Evolutionary conservation across 441 rosid species (phyloP), one percentile per base, ranked within the genome.

Genomic region (Iberis amara): DNA sequence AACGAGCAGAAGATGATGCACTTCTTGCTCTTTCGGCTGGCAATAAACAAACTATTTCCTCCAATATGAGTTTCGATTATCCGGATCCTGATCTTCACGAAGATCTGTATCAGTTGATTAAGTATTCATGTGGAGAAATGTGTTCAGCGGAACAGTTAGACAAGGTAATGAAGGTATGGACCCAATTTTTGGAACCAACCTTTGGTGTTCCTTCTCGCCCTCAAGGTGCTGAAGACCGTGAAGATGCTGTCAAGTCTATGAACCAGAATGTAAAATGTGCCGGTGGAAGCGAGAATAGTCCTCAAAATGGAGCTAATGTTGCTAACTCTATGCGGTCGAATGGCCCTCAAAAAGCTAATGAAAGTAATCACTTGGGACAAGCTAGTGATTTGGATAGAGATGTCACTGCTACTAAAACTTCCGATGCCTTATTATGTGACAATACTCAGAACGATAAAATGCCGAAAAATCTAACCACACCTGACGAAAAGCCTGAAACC

Each of bases 91-190:
- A 81, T 42, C 79, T 89, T 63, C 97, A 94, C 47, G 99, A 90
- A 73, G 96, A 94, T 77, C 57, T 94, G 37, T 87, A 83, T 73
- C 96, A 89, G 79, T 94, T 94, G 39, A 73, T 94, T 56, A 90
- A 89, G 72, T 90, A 80, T 76, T 90, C 97, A 1, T 87, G 94
- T 55, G 91, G 83, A 64, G 96, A 94, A 77, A 85, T 89, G 76
- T 89, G 97, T 72, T 66, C 99, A 52, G 70, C 82, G n/a, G 99
- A 94, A 50, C 95, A 85, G 75, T 59, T 85, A 61, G 95, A 87
- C 63, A 85, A 87, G 73, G 85, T 82, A 48, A 80, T 89, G 86
- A 89, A 82, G 70, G 73, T 94, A 43, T 94, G 99, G 97, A 89
- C 86, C 57, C 82, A 83, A 26, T 85, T 94, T 71, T 63, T 94